A percentile compares a stretch with the other conserved stretches of the same genome.
Evolutionary conservation across 345 rosid genomes (phyloP).

Genomic region (Odontarrhena argentea): DNA sequence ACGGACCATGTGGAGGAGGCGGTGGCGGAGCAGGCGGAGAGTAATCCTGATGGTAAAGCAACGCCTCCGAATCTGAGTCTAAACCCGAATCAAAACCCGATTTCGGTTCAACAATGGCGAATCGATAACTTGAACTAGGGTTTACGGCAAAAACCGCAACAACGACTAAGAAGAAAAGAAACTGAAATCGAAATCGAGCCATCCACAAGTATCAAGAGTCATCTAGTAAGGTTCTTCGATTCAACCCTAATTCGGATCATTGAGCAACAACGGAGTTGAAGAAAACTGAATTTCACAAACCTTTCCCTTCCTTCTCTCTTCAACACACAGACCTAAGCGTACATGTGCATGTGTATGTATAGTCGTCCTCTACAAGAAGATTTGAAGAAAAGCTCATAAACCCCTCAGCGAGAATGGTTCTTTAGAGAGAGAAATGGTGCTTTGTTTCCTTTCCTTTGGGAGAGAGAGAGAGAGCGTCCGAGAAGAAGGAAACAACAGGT

Average conservation of each 20-base stretch:
- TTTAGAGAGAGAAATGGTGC: slow-evolving; percentile 32
- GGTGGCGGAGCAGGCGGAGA: slow-evolving; percentile 98
- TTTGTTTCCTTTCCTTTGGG: slow-evolving; percentile 35
- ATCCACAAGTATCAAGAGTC: slow-evolving; percentile 57
- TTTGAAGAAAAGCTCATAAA: slow-evolving; percentile 36
- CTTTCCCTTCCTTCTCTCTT: slow-evolving; percentile 3
- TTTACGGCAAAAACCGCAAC: slow-evolving; percentile 42
- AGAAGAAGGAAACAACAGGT: slow-evolving; percentile 39
- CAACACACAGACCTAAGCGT: slow-evolving; percentile 19
- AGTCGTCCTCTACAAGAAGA: slow-evolving; percentile 27
- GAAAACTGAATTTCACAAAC: slow-evolving; percentile 24
- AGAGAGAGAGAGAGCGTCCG: slow-evolving; percentile 41
- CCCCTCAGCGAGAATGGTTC: slow-evolving; percentile 46
- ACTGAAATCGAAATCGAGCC: slow-evolving; percentile 54
- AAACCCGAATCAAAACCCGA: slow-evolving; percentile 41
- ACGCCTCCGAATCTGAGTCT: slow-evolving; percentile 49
- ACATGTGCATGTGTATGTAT: slow-evolving; percentile 31
- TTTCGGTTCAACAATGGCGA: slow-evolving; percentile 52
- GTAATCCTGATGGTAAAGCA: slow-evolving; percentile 82
- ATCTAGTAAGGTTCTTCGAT: slow-evolving; percentile 51
- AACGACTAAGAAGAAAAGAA: slow-evolving; percentile 39
- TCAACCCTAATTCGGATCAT: slow-evolving; percentile 39
- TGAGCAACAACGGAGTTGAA: slow-evolving; percentile 31
- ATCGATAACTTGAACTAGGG: slow-evolving; percentile 44
- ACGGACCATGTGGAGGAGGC: slow-evolving; percentile 91